Base-by-base conservation (phyloP, 768 basidiomycete genomes). In the Pulveroboletus ravenelii region DNA sequence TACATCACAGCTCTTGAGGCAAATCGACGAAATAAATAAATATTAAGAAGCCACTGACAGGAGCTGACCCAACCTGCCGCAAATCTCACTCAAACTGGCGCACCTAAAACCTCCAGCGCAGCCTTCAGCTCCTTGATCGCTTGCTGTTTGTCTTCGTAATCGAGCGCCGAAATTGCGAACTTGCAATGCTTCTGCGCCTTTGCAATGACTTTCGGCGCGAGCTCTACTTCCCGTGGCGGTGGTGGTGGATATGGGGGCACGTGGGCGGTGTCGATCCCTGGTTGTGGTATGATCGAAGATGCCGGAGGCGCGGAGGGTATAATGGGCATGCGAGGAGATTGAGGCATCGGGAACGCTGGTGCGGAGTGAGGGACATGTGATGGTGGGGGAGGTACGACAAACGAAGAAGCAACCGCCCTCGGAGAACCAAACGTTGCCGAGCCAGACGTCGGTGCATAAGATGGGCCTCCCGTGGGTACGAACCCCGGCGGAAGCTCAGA, bases 131-230 rank as follows among this genome's bases (percentile, higher is more conserved):
- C 93, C 64, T 79, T 85, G 62, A 80, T 78, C 15, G 95, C 95
- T 59, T 89, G 88, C 55, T 88, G 87, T 10, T 77, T 75, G 67
- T 99, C 95, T 64, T 98, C 95, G 65, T 94, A 97, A 63, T 97
- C 93, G 48, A 99, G 74, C n/a, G 96, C 83, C 29, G 89, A 92
- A 50, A 97, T 90, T 7, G 95, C 95, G 71, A 87, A 96, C 47
- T 80, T 79, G 58, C 93, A 93, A 60, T 94, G 93, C 64, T 89
- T 96, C 75, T 99, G 94, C 13, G 81, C 82, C 54, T 85, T 81
- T 17, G 84, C 75, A 23, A 96, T 78, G 47, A 83, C 63, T 46
- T 72, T 72, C 5, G 87, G 82, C 1, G 87, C 81, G 41, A 93
- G 68, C 30, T 84, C 82, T 18, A 51, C 47, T 15, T 63, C 45